Conservation (phyloP, 2,329 filamentous ascomycete species). For the Talaromyces sp. region DNA sequence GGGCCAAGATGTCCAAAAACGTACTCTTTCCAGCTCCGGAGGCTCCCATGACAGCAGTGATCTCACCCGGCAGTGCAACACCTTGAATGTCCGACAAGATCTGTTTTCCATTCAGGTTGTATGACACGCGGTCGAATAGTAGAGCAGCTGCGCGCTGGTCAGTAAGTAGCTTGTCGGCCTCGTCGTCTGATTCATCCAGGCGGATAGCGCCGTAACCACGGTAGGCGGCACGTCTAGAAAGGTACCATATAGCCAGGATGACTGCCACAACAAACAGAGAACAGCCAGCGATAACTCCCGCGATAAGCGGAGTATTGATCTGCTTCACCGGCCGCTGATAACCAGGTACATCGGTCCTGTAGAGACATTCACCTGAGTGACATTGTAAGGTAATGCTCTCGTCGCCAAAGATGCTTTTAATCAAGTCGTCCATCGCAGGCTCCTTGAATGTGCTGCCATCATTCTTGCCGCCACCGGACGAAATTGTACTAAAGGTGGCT, state of each 20-base stretch:
- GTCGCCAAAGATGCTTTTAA: conserved; percentile 86
- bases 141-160: conserved; percentile 90
- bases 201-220: conserved; percentile 69
- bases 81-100: conserved; percentile 80
- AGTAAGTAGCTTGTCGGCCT: conserved; percentile 78
- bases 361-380: conserved; percentile 84
- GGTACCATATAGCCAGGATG: conserved; percentile 80
- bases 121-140: conserved; percentile 84
- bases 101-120: conserved; percentile 80
- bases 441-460: conserved; percentile 84
- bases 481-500: conserved; percentile 72
- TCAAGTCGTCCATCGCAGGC: conserved; percentile 87
- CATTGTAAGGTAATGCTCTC: conserved; percentile 82
- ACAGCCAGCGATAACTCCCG: conserved; percentile 82
- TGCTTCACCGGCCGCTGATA: conserved; percentile 85
- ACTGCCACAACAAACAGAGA: conserved; percentile 86
- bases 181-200: conserved; percentile 86
- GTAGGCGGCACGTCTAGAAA: conserved; percentile 68
- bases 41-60: conserved; percentile 96
- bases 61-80: conserved; percentile 88
- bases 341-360: conserved; percentile 88
- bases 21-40: conserved; percentile 97
- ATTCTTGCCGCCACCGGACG: conserved; percentile 57
- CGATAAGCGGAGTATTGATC: conserved; percentile 96
- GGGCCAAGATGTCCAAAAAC: conserved; percentile 90